Base-by-base conservation (phyloP, 805 yeast genomes). In the Myxozyma monticola region DNA sequence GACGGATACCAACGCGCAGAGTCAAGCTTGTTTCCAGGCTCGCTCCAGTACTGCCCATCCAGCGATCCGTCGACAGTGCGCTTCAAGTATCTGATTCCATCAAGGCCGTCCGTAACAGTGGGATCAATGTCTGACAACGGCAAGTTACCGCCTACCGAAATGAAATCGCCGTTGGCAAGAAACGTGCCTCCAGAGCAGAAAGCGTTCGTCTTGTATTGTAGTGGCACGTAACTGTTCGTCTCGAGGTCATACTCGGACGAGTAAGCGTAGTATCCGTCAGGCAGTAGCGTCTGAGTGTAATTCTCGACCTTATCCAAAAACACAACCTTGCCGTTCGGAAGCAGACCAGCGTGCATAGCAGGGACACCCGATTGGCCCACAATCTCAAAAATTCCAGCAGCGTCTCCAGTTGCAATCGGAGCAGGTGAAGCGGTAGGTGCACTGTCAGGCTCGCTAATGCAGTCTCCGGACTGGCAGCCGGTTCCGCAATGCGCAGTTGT, bases 381-480 rank as follows among this genome's bases (percentile, higher is more conserved):
- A 37, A 53, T 50, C 25, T 38, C 51, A 37, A 53, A 53, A 29
- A 15, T 20, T 9, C 57, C 57, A 6, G 55, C 57, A 17, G 24
- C 48, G 21, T 49, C 42, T 17, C 57, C 57, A 8, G 21, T 25
- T 3, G 57, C 51, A 2, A 26, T 15, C 6, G 51, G 45, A 8
- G 57, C 57, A 21, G 45, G 24, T 1, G 39, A 24, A 14, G 24
- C 56, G 17, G 45, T 38, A n/a, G 56, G 56, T 4, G 28, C 26
- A 20, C 20, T 17, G 4, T 25, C 44, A 14, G 45, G 28, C 4
- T 22, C 45, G 8, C 29, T 38, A 1, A 18, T 15, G 25, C 57
- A 53, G 24, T 49, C 34, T 6, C 57, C 57, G 10, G 57, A 53
- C 34, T 53, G 57, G 33, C 57, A 53, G 8, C 57, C 57, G 17